Evolutionary conservation across 2,329 filamentous ascomycete species (phyloP), one percentile per base, ranked within the genome.

Genomic region (Penicillium sclerotiorum): DNA sequence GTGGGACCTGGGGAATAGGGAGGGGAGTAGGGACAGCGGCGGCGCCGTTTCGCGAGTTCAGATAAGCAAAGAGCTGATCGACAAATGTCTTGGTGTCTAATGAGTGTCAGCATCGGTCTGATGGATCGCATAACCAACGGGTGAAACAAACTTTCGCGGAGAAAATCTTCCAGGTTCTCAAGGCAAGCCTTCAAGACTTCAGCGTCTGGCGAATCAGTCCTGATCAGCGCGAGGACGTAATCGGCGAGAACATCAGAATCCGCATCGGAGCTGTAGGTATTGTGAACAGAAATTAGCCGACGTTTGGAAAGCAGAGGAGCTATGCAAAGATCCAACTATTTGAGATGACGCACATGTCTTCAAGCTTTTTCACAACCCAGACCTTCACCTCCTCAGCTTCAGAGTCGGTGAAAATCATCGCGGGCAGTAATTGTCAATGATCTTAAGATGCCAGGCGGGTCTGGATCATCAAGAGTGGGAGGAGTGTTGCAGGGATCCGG

Each of bases 201-300:
- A n/a, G 77, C 75, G 50, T 81, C 78, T 3, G 78, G 71, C 33
- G 80, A 80, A 56, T 83, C 80, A 13, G 76, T 77, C 36, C 76
- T 77, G 36, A 85, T 75, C 23, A 85, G 74, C 18, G 81, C 82
- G 39, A 84, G 71, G 7, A 85, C 80, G 60, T 85, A 85, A 57
- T 85, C 82, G 23, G 80, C 81, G 17, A 85, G 77, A 2, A 85
- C 80, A 56, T 82, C 81, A 11, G 77, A 77, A 61, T 85, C 82
- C 23, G 81, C 82, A 63, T 85, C 82, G n/a, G 80, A 82, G 55
- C 81, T 83, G 58, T 38, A 47, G 45, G 15, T 4, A 37, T 35
- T 30, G 23, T n/a, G n/a, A 36, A 43, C n/a, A 6, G 5, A 23
- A 2, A 40, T 60, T 49, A 57, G 56, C 30, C 8, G 8, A 5